These are phyloP conservation scores for Penicillium sp. DNA, from an alignment of 2,329 filamentous ascomycete species.

Conservation along the genomic window DNA sequence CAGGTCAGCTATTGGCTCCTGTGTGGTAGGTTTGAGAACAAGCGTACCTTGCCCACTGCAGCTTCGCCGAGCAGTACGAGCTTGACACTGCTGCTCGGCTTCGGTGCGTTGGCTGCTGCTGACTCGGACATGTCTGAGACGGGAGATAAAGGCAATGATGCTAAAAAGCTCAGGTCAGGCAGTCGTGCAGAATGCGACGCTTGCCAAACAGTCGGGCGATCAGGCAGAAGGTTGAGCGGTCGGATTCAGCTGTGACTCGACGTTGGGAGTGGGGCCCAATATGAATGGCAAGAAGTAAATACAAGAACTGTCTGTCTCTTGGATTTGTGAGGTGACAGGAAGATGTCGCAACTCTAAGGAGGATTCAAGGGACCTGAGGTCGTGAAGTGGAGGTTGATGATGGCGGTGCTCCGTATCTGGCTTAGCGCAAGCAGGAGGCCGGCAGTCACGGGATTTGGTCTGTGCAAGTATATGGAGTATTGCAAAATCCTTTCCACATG, in stretches of 20 bases:
- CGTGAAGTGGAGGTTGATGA: conserved; percentile 24
- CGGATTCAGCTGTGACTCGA: conserved; percentile 19
- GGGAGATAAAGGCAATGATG: conserved; percentile 1
- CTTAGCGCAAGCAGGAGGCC: conserved; percentile 22
- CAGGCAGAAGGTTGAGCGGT: conserved; percentile 25
- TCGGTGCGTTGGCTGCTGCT: conserved; percentile 62
- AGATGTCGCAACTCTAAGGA: conserved; percentile 5
- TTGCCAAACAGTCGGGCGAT: conserved; percentile 19
- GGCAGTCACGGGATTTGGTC: conserved; percentile 29
- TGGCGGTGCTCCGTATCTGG: conserved; percentile 20
- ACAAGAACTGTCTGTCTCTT: conserved; percentile 4
- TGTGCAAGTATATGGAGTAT: background rate
- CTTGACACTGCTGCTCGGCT: conserved; percentile 99
- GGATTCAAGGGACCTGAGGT: conserved; percentile 5
- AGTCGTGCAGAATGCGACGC: conserved; percentile 27
- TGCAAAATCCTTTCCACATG: background rate
- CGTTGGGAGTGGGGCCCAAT: conserved; percentile 17
- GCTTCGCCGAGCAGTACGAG: conserved; percentile 95
- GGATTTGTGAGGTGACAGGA: background rate
- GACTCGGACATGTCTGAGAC: conserved; percentile 62
- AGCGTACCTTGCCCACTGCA: conserved; percentile 86
- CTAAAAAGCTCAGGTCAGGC: conserved; percentile 20
- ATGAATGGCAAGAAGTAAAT: conserved; percentile 17
- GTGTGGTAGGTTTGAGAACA: conserved; percentile 5
- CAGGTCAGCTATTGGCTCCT: conserved; percentile 10